Conservation (phyloP, 106 monocot species). For the Alisma plantagoaquatica region DNA sequence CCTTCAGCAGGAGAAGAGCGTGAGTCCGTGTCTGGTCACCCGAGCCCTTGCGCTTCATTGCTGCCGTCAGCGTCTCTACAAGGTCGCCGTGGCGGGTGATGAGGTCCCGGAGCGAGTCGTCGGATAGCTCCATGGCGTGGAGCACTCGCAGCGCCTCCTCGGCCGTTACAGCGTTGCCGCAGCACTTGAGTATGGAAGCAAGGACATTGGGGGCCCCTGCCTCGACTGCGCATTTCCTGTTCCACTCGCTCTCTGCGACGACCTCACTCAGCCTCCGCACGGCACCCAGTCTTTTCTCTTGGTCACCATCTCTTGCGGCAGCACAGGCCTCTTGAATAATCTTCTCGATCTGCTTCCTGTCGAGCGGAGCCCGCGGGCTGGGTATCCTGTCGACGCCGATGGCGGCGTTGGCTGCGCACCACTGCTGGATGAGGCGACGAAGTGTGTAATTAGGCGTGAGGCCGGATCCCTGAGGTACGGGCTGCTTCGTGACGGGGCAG, state of each 20-base stretch:
- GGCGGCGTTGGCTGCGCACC: conserved; percentile 18
- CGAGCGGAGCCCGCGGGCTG: conserved; percentile 6
- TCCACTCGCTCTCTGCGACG: conserved; percentile 38
- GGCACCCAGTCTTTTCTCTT: conserved; percentile 2
- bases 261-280: conserved; percentile 26
- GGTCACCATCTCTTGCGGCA: no score
- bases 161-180: not conserved
- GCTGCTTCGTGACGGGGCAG: conserved; percentile 69
- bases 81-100: conserved; percentile 8
- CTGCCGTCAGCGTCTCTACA: conserved; percentile 17
- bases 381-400: conserved; percentile 17
- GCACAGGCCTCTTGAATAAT: no score
- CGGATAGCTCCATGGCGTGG: conserved; percentile 29
- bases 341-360: conserved; percentile 4
- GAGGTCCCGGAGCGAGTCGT: conserved; percentile 13
- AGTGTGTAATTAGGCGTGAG: conserved; percentile 20
- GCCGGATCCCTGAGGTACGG: conserved; percentile 7
- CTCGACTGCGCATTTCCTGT: conserved; percentile 22
- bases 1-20: conserved; percentile 31
- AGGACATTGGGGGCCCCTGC: conserved; percentile 30
- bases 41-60: no score
- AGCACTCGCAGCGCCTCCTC: conserved; percentile 51
- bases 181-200: conserved; percentile 22
- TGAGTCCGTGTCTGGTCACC: conserved; percentile 26
- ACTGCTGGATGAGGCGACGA: conserved; percentile 14